Percentiles rank a stretch among this genome's conserved stretches.
These are phyloP conservation scores for Cercophora newfieldiana DNA, from an alignment of 495 filamentous ascomycete species.

Conservation along the genomic window DNA sequence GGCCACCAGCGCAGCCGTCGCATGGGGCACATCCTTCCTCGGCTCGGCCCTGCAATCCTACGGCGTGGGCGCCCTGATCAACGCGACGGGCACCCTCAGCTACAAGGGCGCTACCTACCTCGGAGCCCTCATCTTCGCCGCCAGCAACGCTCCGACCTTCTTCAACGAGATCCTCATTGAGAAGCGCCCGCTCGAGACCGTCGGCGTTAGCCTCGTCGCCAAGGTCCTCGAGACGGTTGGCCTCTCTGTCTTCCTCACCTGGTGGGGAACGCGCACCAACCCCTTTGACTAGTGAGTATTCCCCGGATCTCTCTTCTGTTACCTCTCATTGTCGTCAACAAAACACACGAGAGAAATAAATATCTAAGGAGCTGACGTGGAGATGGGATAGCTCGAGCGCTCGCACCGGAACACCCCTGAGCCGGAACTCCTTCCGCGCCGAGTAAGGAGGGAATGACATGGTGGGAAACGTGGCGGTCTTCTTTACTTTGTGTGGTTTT, in stretches of 20 bases:
- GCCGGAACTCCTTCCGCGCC: conserved; percentile 27
- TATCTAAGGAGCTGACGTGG: background rate
- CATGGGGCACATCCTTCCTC: conserved; percentile 86
- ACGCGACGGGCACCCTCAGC: conserved; percentile 87
- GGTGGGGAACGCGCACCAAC: conserved; percentile 94
- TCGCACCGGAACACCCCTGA: conserved; percentile 20
- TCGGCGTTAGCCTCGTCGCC: conserved; percentile 78
- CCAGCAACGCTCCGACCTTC: conserved; percentile 81
- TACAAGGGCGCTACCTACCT: conserved; percentile 98
- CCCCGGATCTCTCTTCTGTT: background rate
- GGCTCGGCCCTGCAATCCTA: conserved; percentile 91
- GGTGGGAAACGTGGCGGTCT: background rate
- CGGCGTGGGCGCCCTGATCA: conserved; percentile 92
- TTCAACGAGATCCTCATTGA: conserved; percentile 84
- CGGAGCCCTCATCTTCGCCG: conserved; percentile 86
- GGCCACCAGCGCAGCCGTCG: conserved; percentile 79
- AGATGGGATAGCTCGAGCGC: conserved; percentile 16
- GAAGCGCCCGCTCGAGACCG: conserved; percentile 85
- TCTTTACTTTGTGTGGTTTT: conserved; percentile 10
- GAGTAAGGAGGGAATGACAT: conserved; percentile 20
- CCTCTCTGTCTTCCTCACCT: conserved; percentile 86
- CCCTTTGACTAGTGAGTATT: conserved; percentile 61
- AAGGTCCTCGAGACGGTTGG: conserved; percentile 93
- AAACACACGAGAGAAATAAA: background rate
- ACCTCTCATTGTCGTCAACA: background rate